phyloP scores from a whole-genome alignment of 257 asterid genomes.

The Haberlea rhodopensis region DNA sequence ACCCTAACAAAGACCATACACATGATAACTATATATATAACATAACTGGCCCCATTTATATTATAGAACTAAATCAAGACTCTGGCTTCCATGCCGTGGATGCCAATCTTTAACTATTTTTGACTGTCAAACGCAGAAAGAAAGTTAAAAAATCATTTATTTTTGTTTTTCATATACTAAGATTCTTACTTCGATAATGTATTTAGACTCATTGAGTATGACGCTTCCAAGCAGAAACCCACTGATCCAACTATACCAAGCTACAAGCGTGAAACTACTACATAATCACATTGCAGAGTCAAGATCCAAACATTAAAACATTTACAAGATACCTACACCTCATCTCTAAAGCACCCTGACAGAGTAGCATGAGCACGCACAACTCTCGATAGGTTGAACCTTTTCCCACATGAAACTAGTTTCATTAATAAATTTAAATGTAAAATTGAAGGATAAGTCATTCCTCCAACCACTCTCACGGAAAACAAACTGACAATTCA shows the following conservation, averaged over 20 bases:
- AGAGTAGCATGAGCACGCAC: too few species aligned
- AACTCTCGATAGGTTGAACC: too few species aligned
- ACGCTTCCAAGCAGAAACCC: conserved; percentile 11
- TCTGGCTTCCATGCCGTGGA: conserved; percentile 2
- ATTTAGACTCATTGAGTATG: conserved; percentile 11
- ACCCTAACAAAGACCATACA: background rate
- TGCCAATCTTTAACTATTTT: conserved; percentile 25
- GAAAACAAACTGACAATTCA: background rate
- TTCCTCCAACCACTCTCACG: background rate
- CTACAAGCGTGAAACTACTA: conserved; percentile 8
- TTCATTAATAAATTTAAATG: background rate
- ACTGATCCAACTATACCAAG: conserved; percentile 10
- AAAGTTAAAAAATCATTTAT: conserved; percentile 10
- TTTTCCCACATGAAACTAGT: too few species aligned
- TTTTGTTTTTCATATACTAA: background rate
- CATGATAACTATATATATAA: background rate
- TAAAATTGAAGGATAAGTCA: too few species aligned
- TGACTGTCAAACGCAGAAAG: conserved; percentile 16
- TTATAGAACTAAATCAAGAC: background rate
- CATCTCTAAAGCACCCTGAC: too few species aligned
- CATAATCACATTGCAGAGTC: conserved; percentile 12
- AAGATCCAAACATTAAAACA: too few species aligned
- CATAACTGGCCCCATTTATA: background rate
- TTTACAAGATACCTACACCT: too few species aligned
- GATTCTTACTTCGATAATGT: background rate